These are phyloP conservation scores for Clarireedia paspali DNA, from an alignment of 2,329 filamentous ascomycete genomes.

Conservation along the genomic window DNA sequence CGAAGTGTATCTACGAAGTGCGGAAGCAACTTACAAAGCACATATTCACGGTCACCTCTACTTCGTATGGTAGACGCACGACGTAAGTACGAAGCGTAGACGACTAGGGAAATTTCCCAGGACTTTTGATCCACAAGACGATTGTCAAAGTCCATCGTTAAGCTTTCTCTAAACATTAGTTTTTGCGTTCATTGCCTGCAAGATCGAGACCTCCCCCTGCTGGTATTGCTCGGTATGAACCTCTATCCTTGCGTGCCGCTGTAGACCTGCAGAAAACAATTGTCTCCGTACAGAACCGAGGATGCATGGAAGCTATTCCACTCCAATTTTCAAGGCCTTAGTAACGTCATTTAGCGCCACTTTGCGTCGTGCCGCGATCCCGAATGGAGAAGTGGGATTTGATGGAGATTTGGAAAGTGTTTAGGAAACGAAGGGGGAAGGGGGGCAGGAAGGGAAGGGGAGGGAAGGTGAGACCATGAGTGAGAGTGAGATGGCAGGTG, in stretches of 20 bases:
- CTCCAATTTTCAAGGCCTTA: background rate
- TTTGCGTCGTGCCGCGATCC: background rate
- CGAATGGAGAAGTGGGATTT: slow-evolving; percentile 4
- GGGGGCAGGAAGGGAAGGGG: too few species aligned
- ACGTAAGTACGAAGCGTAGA: too few species aligned
- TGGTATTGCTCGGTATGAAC: background rate
- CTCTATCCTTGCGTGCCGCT: background rate
- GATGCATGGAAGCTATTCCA: background rate
- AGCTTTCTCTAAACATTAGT: slow-evolving; percentile 6
- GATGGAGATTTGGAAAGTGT: background rate
- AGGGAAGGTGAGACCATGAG: background rate
- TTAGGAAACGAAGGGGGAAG: background rate
- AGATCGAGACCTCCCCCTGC: background rate
- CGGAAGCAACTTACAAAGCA: background rate
- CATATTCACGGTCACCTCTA: too few species aligned
- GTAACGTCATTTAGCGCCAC: slow-evolving; percentile 9
- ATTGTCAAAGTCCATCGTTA: background rate
- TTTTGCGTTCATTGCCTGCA: slow-evolving; percentile 3
- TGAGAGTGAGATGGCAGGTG: background rate
- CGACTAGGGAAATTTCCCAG: too few species aligned
- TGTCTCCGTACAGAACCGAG: background rate
- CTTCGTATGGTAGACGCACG: too few species aligned
- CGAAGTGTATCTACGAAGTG: background rate
- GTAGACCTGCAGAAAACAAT: slow-evolving; percentile 1
- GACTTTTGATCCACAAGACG: background rate